Evolutionary conservation across 176 grass and related monocot genomes (phyloP), one percentile per base, ranked within the genome.

Genomic region (Metroxylon sagu): DNA sequence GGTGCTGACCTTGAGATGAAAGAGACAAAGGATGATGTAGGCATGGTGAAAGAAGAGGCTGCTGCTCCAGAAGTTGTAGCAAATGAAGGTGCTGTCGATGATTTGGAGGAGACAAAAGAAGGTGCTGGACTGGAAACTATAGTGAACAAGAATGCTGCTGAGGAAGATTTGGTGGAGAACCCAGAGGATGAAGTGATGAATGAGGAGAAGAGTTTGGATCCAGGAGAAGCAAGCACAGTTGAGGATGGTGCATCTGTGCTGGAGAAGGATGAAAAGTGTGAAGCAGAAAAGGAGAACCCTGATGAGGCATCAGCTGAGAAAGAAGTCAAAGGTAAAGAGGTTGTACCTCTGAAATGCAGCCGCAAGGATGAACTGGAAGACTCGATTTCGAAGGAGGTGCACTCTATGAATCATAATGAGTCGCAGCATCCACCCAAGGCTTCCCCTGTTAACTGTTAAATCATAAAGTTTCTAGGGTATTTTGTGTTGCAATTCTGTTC

Each of bases 41-140:
- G 16, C 23, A 29, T 21, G 15, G 19, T 29, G 16, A 48, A 43
- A 26, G 57, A 75, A 54, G 76, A 75, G 21, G 53, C 28, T 19
- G 26, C 73, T 29, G 66, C 48, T 50, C 80, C 58, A 72, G 75
- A 75, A 69, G 59, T 35, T 35, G 31, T 35, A 5, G 31, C 52
- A 5, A 50, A 59, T 56, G 70, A 71, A 57, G 23, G 21, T 25
- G 50, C 57, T 18, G 77, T 57, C 78, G 71, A 82, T 43, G 6
- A 75, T 21, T 66, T 66, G 5, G 77, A 52, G 15, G 23, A 7
- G 14, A 43, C 10, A 43, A 10, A 43, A 10, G 35, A 29, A 16
- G 25, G 14, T 54, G 25, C 26, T 30, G 26, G 15, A 4, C 10
- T 15, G 4, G 49, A 16, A 6, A 29, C 50, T 29, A 26, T 19